Conservation (phyloP, 768 basidiomycete species). For the Coprinopsis sp. region DNA sequence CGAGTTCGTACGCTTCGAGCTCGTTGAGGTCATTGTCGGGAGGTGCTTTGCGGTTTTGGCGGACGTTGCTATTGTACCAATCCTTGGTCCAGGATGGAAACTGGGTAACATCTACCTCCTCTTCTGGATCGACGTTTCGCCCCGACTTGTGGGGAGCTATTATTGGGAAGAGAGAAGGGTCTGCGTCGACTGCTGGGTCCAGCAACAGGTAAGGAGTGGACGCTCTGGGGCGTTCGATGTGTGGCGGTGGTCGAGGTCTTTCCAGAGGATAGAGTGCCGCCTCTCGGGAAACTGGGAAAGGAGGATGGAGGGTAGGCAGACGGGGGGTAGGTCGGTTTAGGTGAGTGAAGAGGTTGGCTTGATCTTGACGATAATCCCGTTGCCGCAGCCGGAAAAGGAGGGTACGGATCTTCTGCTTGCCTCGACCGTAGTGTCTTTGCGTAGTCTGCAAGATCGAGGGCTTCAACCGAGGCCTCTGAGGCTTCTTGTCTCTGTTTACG, state of each 20-base stretch:
- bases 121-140: conserved; percentile 23
- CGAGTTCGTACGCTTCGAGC: conserved; percentile 7
- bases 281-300: conserved; percentile 40
- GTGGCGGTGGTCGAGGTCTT: conserved; percentile 13
- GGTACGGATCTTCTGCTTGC: conserved; percentile 31
- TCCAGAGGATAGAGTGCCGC: conserved; percentile 38
- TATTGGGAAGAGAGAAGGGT: conserved; percentile 43
- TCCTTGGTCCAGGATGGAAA: conserved; percentile 62
- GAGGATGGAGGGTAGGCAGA: conserved; percentile 26
- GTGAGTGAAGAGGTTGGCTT: conserved; percentile 11
- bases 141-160: conserved; percentile 18
- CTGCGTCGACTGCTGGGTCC: conserved; percentile 24
- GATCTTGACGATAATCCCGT: conserved; percentile 4
- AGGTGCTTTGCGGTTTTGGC: conserved; percentile 10
- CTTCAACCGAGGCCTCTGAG: conserved; percentile 65
- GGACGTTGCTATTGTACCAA: conserved; percentile 45
- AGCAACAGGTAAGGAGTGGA: conserved; percentile 21
- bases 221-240: conserved; percentile 18
- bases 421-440: conserved; percentile 43
- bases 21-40: conserved; percentile 21
- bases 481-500: conserved; percentile 34
- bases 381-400: conserved; percentile 19
- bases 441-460: conserved; percentile 71
- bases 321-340: conserved; percentile 18
- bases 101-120: conserved; percentile 53